Evolutionary conservation across 2,329 filamentous ascomycete species (phyloP).

Genomic region (Harringtonia aguacate): DNA sequence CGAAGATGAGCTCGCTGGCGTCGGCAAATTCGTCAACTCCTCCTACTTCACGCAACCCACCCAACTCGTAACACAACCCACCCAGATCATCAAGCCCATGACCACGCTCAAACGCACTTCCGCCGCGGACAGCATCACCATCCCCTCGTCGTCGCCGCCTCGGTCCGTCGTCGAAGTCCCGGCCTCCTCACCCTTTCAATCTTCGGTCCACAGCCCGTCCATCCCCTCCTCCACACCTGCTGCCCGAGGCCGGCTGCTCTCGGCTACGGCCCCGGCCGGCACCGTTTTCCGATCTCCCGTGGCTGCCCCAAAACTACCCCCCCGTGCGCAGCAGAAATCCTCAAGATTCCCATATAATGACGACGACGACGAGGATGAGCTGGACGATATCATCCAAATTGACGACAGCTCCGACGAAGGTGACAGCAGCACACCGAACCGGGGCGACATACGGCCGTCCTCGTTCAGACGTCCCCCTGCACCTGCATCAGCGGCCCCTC

Average conservation of each 20-base stretch:
- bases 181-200: constrained; percentile 70
- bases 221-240: background rate
- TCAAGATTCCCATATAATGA: background rate
- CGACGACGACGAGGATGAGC: constrained; percentile 8
- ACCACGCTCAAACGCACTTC: constrained; percentile 21
- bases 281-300: constrained; percentile 54
- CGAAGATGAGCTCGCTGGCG: constrained; percentile 31
- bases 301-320: constrained; percentile 1
- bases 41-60: constrained; percentile 36
- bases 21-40: constrained; percentile 23
- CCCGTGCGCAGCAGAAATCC: background rate
- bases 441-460: constrained; percentile 54
- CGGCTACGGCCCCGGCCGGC: constrained; percentile 63
- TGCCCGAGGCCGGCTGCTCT: constrained; percentile 34
- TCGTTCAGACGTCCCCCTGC: constrained; percentile 28
- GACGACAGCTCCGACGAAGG: constrained; percentile 46
- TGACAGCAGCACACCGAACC: constrained; percentile 29
- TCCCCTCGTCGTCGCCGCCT: constrained; percentile 27
- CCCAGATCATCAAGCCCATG: constrained; percentile 31
- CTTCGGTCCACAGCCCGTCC: constrained; percentile 7
- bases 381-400: constrained; percentile 30
- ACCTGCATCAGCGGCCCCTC: no score
- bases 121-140: constrained; percentile 3
- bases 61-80: constrained; percentile 35
- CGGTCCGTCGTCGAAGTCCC: constrained; percentile 60